Evolutionary conservation across 1,284 basidiomycete genomes (phyloP).

Genomic region (Limonomyces culmigenus): DNA sequence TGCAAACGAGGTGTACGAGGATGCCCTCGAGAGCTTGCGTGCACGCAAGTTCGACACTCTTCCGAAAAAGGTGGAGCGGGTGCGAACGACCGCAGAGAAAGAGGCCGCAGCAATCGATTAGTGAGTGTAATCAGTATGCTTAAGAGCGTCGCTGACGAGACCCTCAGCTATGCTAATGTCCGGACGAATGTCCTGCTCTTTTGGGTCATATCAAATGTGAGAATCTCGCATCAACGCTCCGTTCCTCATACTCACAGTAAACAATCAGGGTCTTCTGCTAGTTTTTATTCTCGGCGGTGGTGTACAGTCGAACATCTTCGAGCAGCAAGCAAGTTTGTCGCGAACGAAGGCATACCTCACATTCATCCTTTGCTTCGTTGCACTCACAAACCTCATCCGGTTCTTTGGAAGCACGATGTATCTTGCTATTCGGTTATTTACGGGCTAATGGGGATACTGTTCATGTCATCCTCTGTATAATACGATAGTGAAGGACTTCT

Average conservation of each 20-base stretch:
- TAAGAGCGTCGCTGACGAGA: not conserved
- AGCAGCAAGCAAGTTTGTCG: conserved; percentile 25
- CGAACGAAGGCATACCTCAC: conserved; percentile 63
- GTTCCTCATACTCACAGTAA: not conserved
- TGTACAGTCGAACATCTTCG: conserved; percentile 47
- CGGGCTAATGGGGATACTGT: too few species aligned
- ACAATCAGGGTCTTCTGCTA: conserved; percentile 50
- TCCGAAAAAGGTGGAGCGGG: conserved; percentile 13
- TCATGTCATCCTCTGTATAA: not conserved
- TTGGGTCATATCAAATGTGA: conserved; percentile 75
- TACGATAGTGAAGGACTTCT: too few species aligned
- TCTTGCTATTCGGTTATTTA: conserved; percentile 43
- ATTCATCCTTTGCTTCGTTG: conserved; percentile 67
- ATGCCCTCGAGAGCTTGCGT: conserved; percentile 71
- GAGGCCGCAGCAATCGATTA: conserved; percentile 75
- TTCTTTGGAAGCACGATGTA: conserved; percentile 50
- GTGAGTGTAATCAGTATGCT: not conserved
- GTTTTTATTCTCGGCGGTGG: conserved; percentile 59
- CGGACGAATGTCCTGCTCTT: conserved; percentile 78
- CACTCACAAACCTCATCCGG: conserved; percentile 53
- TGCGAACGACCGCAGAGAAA: conserved; percentile 30
- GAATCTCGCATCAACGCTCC: conserved; percentile 11
- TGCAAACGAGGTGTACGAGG: conserved; percentile 80
- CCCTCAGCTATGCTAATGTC: conserved; percentile 59
- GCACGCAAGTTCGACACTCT: conserved; percentile 49